Evolutionary conservation across 139 green algal species (phyloP), one percentile per base, ranked within the genome.

Genomic region (Tetraselmis striata): DNA sequence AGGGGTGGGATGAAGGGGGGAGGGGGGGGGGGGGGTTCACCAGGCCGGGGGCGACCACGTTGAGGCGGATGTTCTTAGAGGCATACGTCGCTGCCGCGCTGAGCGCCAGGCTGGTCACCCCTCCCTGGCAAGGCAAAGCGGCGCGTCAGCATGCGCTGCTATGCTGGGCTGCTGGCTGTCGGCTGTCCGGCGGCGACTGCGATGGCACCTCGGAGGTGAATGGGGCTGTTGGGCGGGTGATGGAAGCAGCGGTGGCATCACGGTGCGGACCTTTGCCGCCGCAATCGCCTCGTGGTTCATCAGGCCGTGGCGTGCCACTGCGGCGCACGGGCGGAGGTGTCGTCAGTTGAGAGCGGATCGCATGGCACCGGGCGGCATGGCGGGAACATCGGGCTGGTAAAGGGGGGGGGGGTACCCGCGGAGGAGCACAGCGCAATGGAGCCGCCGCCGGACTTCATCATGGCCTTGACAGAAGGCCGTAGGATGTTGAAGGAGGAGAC

Each of bases 241-340:
- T n/a, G n/a, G n/a, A n/a, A n/a, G n/a, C n/a, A n/a, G n/a, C n/a
- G n/a, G n/a, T n/a, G n/a, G n/a, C n/a, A n/a, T n/a, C n/a, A n/a
- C n/a, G n/a, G n/a, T n/a, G n/a, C n/a, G n/a, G 2, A 89, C 93
- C 88, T 97, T 97, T 29, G 93, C 93, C 2, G 93, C 93, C 2
- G 93, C 93, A 30, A 96, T 95, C 32, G 91, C 93, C 78, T 97
- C 93, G 79, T 97, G 93, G 86, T 96, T 95, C 25, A 91, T 84
- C 23, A 92, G 88, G 31, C 92, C 92, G 31, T 91, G 87, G 23
- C 86, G 80, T 0, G 90, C 90, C 18, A 94, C 90, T 78, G 81
- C 75, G 45, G 45, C 5, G 18, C 5, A 67, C 11, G 45, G 45
- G 45, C 5, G 45, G 45, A 67, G 45, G 45, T 67, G 45, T 67